A percentile compares a stretch with the other conserved stretches of the same genome.
Evolutionary conservation across 129 eudicot genomes (phyloP).

Genomic region (Tagetes patula): DNA sequence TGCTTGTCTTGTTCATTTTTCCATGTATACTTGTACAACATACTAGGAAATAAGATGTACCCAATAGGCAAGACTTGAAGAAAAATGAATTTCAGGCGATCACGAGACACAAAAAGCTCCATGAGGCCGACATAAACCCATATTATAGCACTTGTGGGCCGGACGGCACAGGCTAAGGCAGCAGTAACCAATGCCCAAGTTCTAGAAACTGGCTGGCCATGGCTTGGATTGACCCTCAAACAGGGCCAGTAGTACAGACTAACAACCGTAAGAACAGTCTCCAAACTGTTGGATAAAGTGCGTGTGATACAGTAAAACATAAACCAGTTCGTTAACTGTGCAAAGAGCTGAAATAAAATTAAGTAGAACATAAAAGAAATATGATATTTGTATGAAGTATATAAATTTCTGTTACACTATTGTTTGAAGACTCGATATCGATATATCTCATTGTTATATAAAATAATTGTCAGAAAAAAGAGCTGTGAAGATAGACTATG

Average conservation of each 20-base stretch:
- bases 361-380: constrained; percentile 15
- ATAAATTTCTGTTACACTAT: not conserved
- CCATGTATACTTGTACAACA: not conserved
- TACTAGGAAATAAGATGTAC: constrained; percentile 42
- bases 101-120: constrained; percentile 52
- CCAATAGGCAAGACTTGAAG: constrained; percentile 80
- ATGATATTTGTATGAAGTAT: not conserved
- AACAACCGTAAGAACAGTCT: constrained; percentile 72
- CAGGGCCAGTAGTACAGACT: constrained; percentile 96
- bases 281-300: constrained; percentile 84
- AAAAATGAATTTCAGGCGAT: constrained; percentile 61
- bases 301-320: constrained; percentile 88
- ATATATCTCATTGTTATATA: not conserved
- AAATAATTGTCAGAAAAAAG: not conserved
- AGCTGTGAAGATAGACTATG: not conserved
- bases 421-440: not conserved
- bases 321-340: constrained; percentile 90
- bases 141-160: constrained; percentile 89
- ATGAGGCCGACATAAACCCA: constrained; percentile 84
- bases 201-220: constrained; percentile 46
- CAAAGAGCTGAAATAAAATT: constrained; percentile 69
- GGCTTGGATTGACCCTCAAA: constrained; percentile 44
- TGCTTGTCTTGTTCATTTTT: not conserved
- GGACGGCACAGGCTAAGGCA: constrained; percentile 84
- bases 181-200: constrained; percentile 67